Evolutionary conservation across 2,329 filamentous ascomycete genomes (phyloP), one percentile per base, ranked within the genome.

Genomic region (Nothopassalora personata): DNA sequence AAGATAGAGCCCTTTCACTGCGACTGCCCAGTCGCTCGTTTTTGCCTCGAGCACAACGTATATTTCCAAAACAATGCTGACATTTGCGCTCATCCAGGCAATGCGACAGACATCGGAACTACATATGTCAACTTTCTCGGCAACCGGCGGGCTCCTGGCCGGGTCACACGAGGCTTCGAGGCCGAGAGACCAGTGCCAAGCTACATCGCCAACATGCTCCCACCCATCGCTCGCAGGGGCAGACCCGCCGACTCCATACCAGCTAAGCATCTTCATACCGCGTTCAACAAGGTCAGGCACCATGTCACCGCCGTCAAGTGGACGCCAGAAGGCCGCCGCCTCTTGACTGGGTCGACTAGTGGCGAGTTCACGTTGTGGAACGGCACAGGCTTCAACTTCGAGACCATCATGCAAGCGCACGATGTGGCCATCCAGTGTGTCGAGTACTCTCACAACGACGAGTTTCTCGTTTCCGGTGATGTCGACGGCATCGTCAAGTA

Each of bases 331-430:
- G 94, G 94, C 30, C 87, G 94, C 61, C 83, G 94, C 66, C 79
- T 99, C 58, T 81, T 99, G 72, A 97, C 94, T 0, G 94, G 91
- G 23, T 96, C 92, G 0, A 96, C 91, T 66, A 97, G 93, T 73
- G 94, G 94, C 70, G 94, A 99, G 73, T 99, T 99, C 70, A 99
- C 95, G 43, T 77, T 99, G 3, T 99, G 94, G 94, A 99, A 99
- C 73, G 94, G 94, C 63, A 97, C 93, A 47, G 93, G 91, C 27
- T 99, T 99, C 83, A 97, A 99, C 75, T 99, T 99, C 69, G 94
- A 99, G 77, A 97, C 94, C 3, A 97, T 99, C 30, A 97, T 97
- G 89, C 92, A 96, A 74, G 93, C 93, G 43, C 93, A 97, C 74
- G 93, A 97, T 75, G 86, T 87, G 57, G 89, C 90, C 39, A 91